Percentiles rank a stretch among this genome's conserved stretches.
Conservation (phyloP, 352 stramenopile species). For the Phytophthora capsici region DNA sequence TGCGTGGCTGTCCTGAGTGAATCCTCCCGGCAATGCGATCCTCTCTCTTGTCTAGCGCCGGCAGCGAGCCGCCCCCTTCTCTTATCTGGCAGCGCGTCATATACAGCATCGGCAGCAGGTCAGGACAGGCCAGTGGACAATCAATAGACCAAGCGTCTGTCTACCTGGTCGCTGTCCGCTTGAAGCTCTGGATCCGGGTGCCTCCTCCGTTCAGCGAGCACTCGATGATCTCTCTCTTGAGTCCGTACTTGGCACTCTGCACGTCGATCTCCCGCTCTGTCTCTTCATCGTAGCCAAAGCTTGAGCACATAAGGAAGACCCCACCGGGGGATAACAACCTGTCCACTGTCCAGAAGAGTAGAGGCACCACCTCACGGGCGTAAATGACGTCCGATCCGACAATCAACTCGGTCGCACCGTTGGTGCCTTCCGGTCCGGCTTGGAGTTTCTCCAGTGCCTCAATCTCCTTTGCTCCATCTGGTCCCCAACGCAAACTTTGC, state of each 20-base stretch:
- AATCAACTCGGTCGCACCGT: constrained; percentile 50
- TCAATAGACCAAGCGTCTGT: background rate
- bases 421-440: constrained; percentile 7
- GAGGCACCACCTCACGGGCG: constrained; percentile 62
- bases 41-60: constrained; percentile 22
- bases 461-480: constrained; percentile 65
- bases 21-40: constrained; percentile 34
- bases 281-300: constrained; percentile 72
- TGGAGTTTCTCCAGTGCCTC: constrained; percentile 47
- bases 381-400: constrained; percentile 86
- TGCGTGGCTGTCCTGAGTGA: constrained; percentile 18
- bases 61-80: constrained; percentile 26
- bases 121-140: constrained; percentile 23
- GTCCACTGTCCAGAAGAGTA: constrained; percentile 84
- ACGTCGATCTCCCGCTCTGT: constrained; percentile 74
- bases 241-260: constrained; percentile 53
- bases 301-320: constrained; percentile 81
- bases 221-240: constrained; percentile 56
- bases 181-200: constrained; percentile 69
- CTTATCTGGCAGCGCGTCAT: constrained; percentile 35
- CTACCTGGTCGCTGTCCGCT: constrained; percentile 36
- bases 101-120: constrained; percentile 38
- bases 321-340: constrained; percentile 43
- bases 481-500: constrained; percentile 69
- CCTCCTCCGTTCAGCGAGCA: constrained; percentile 49